These are phyloP conservation scores for Nectriaceae sp. DNA, from an alignment of 2,329 filamentous ascomycete species.

Conservation along the genomic window DNA sequence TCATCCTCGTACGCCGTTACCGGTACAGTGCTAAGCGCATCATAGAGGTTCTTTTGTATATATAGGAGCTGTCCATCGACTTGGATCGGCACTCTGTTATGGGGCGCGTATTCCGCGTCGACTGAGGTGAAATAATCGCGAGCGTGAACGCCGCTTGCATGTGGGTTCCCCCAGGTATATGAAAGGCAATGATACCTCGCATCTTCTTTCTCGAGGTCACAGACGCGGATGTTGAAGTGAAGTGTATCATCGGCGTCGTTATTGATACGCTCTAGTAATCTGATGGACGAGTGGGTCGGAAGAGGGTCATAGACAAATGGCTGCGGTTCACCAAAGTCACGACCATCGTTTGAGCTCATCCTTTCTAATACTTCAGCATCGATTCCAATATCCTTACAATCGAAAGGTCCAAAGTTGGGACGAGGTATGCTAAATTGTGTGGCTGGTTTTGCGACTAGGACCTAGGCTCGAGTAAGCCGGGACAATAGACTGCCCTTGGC, in stretches of 20 bases:
- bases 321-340: too few relatives aligned
- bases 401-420: too few relatives aligned
- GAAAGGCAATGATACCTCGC: conserved; percentile 24
- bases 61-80: conserved; percentile 16
- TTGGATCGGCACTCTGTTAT: conserved; percentile 14
- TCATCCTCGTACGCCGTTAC: conserved; percentile 8
- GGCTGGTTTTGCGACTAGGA: too few relatives aligned
- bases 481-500: too few relatives aligned
- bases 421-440: too few relatives aligned
- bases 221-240: conserved; percentile 16
- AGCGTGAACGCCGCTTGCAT: conserved; percentile 21
- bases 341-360: too few relatives aligned
- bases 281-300: conserved; percentile 10
- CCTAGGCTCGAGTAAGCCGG: too few relatives aligned
- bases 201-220: conserved; percentile 12
- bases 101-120: conserved; percentile 9
- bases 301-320: conserved; percentile 10
- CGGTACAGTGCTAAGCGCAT: conserved; percentile 18
- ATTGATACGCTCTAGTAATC: conserved; percentile 13
- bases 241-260: conserved; percentile 13
- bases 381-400: too few relatives aligned
- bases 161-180: conserved; percentile 29
- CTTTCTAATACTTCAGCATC: too few relatives aligned
- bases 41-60: conserved; percentile 24
- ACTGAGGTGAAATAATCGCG: conserved; percentile 15